Evolutionary conservation across 208 protist species (phyloP).

Genomic region (Herpetomonas samuelpessoai): DNA sequence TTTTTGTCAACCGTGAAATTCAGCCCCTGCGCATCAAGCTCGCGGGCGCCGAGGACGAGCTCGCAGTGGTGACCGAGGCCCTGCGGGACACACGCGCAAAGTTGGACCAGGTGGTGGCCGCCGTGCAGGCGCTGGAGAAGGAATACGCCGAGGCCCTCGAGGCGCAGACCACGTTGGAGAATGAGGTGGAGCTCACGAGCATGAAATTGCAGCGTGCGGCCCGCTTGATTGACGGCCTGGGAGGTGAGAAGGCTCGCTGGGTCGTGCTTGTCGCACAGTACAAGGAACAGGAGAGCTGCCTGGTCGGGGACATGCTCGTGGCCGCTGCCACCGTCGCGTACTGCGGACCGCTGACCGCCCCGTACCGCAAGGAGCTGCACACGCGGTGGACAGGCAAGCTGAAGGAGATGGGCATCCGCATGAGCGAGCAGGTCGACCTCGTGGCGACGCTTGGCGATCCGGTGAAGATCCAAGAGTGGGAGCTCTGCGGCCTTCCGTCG

Average conservation of each 20-base stretch:
- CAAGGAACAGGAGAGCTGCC: constrained; percentile 73
- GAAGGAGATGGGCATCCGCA: constrained; percentile 33
- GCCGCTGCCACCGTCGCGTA: constrained; percentile 95
- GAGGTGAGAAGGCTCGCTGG: constrained; percentile 96
- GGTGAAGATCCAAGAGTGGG: constrained; percentile 95
- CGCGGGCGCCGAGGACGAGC: constrained; percentile 82
- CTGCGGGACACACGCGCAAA: constrained; percentile 88
- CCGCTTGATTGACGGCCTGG: constrained; percentile 95
- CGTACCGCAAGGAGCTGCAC: constrained; percentile 89
- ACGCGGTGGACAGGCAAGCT: constrained; percentile 85
- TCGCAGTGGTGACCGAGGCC: constrained; percentile 84
- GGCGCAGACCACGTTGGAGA: constrained; percentile 92
- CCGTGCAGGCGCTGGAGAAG: constrained; percentile 91
- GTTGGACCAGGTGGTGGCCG: constrained; percentile 92
- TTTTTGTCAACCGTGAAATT: constrained; percentile 95
- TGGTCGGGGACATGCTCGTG: constrained; percentile 96
- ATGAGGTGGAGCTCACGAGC: constrained; percentile 93
- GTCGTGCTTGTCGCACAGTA: constrained; percentile 88
- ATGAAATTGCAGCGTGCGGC: constrained; percentile 94
- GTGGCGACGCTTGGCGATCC: constrained; percentile 92
- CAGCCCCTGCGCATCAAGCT: constrained; percentile 91
- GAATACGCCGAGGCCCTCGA: constrained; percentile 92
- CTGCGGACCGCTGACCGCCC: constrained; percentile 94
- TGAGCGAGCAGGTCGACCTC: constrained; percentile 76
- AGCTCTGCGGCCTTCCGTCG: constrained; percentile 94